Conservation (phyloP, 2,329 filamentous ascomycete species). For the Fusarium sp. region DNA sequence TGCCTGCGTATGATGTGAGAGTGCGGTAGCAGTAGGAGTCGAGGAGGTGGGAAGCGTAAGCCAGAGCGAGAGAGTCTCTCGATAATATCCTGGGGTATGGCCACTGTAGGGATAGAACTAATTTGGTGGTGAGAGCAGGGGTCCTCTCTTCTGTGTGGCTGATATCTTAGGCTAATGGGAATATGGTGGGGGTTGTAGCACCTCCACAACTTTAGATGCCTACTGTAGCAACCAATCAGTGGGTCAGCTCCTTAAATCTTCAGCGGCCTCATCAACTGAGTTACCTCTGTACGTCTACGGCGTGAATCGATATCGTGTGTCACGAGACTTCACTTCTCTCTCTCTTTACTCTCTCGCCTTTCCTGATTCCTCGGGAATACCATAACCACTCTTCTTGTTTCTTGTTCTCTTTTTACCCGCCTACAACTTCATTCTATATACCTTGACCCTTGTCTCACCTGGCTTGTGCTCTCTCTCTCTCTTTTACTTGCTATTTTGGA, state of each 20-base stretch:
- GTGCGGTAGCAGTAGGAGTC: slow-evolving; percentile 2
- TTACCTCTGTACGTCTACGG: not conserved
- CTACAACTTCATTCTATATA: not conserved
- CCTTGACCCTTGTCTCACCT: slow-evolving; percentile 5
- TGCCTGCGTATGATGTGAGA: not conserved
- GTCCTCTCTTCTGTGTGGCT: slow-evolving; percentile 25
- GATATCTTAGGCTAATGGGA: slow-evolving; percentile 28
- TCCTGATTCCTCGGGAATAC: not conserved
- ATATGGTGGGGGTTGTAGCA: slow-evolving; percentile 13
- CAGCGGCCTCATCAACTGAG: slow-evolving; percentile 14
- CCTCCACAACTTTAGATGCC: not conserved
- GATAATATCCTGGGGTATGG: slow-evolving; percentile 12
- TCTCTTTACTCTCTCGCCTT: not conserved
- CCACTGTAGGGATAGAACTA: slow-evolving; percentile 8
- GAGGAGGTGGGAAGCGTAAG: slow-evolving; percentile 12
- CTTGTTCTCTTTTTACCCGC: not conserved
- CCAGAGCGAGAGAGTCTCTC: slow-evolving; percentile 6
- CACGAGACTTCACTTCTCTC: slow-evolving; percentile 7
- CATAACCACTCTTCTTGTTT: not conserved
- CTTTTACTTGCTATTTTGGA: slow-evolving; percentile 10
- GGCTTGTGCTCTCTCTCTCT: slow-evolving; percentile 26
- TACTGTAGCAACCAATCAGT: slow-evolving; percentile 15
- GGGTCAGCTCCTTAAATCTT: slow-evolving; percentile 8
- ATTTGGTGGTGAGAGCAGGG: slow-evolving; percentile 21
- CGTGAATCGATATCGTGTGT: slow-evolving; percentile 18